Percentiles rank a stretch among this genome's conserved stretches.
Conservation (phyloP, 1,284 basidiomycete genomes). For the Gastroboletus turbinatus region DNA sequence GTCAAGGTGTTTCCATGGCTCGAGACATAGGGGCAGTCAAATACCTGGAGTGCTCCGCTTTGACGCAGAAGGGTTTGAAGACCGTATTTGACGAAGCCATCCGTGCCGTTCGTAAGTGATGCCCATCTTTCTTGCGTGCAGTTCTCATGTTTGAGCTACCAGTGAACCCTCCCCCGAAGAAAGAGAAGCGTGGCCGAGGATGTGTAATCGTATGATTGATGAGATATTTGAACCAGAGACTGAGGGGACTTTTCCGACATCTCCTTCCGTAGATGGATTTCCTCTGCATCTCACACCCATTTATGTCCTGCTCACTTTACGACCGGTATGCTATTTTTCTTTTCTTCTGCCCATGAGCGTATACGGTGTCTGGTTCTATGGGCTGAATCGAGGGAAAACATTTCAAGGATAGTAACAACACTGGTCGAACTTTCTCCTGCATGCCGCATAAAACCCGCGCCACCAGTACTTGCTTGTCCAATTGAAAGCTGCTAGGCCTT, state of each 20-base stretch:
- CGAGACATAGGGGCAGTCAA: conserved; percentile 95
- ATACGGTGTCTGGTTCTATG: conserved; percentile 12
- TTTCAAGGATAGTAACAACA: neutral
- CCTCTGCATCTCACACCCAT: conserved; percentile 51
- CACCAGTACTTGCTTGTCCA: too few relatives aligned
- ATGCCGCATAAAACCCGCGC: too few relatives aligned
- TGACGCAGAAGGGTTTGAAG: conserved; percentile 97
- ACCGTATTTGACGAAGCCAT: conserved; percentile 97
- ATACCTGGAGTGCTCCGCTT: conserved; percentile 95
- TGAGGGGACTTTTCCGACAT: conserved; percentile 18
- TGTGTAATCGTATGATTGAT: conserved; percentile 72
- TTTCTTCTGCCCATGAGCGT: conserved; percentile 18
- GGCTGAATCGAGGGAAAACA: neutral
- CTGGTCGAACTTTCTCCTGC: neutral
- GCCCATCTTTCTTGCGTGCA: conserved; percentile 8
- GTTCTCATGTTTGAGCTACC: conserved; percentile 14
- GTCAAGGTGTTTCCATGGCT: conserved; percentile 88
- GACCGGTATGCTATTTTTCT: conserved; percentile 35
- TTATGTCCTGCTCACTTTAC: conserved; percentile 54
- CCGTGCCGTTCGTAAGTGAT: conserved; percentile 80
- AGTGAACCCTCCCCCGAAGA: conserved; percentile 76
- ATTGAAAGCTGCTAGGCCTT: too few relatives aligned
- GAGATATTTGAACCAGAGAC: conserved; percentile 12
- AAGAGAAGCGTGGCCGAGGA: conserved; percentile 47
- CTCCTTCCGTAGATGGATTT: conserved; percentile 34